Percentiles rank a stretch among this genome's conserved stretches.
Conservation (phyloP, 1,284 basidiomycete species). For the Fistulinella cinereoalba region DNA sequence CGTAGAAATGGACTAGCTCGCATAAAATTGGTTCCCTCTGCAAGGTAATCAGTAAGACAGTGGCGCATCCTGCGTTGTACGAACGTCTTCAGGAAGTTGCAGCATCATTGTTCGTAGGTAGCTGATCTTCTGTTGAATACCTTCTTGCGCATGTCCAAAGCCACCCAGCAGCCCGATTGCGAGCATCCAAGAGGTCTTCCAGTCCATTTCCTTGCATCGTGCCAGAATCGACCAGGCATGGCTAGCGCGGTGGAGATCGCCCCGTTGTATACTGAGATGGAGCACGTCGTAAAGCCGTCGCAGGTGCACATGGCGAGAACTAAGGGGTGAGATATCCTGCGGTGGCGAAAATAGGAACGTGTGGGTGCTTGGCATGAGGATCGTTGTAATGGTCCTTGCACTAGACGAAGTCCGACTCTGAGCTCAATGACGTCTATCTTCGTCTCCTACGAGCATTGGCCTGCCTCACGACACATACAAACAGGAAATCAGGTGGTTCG, state of each 20-base stretch:
- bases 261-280: constrained; percentile 68
- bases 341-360: constrained; percentile 57
- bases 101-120: constrained; percentile 69
- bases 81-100: constrained; percentile 61
- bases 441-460: background rate
- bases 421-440: background rate
- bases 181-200: constrained; percentile 73
- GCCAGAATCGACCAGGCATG: constrained; percentile 79
- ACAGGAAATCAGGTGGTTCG: too few species aligned
- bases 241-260: constrained; percentile 64
- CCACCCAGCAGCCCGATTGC: constrained; percentile 57
- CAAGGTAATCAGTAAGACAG: constrained; percentile 13
- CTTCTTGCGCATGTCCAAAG: constrained; percentile 30
- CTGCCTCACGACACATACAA: too few species aligned
- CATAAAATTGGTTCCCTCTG: constrained; percentile 74
- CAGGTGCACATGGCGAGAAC: constrained; percentile 65
- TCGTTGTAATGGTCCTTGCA: background rate
- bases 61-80: constrained; percentile 18
- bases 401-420: background rate
- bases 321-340: constrained; percentile 43
- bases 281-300: constrained; percentile 72
- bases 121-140: constrained; percentile 44
- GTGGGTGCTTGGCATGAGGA: constrained; percentile 30
- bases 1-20: constrained; percentile 70
- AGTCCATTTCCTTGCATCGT: constrained; percentile 81